phyloP scores from a whole-genome alignment of 257 asterid species.

The Solanum sejunctum region DNA sequence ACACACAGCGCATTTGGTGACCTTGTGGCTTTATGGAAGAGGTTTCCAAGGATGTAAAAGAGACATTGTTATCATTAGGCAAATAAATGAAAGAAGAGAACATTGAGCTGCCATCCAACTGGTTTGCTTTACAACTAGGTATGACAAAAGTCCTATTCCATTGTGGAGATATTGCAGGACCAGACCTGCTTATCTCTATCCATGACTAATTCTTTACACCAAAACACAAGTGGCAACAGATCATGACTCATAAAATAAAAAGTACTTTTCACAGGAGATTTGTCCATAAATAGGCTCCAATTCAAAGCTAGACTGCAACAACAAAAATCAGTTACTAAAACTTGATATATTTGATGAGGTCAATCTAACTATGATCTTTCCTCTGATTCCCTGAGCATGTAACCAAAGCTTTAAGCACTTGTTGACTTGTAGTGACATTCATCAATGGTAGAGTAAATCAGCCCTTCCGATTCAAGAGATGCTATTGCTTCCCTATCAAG shows the following conservation, averaged over 20 bases:
- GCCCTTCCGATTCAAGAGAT: conserved; percentile 59
- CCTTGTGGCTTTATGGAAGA: neutral
- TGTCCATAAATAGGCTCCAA: neutral
- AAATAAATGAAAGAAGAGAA: neutral
- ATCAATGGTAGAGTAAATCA: conserved; percentile 68
- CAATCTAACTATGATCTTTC: neutral
- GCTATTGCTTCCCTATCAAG: conserved; percentile 47
- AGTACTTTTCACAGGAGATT: neutral
- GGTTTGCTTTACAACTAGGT: neutral
- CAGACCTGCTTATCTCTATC: neutral
- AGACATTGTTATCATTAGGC: neutral
- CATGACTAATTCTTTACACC: neutral
- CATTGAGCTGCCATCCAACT: neutral
- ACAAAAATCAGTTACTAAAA: neutral
- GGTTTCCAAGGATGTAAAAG: neutral
- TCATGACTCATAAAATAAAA: neutral
- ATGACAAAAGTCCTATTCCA: neutral
- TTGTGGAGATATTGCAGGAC: neutral
- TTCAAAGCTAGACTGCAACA: neutral
- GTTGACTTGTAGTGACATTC: conserved; percentile 75
- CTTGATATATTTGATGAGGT: neutral
- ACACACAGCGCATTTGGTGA: too few species aligned
- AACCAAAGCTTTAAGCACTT: conserved; percentile 7
- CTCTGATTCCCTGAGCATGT: neutral
- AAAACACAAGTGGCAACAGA: neutral